phyloP scores from a whole-genome alignment of 2,329 filamentous ascomycete species.

The Grosmannia serpens region DNA sequence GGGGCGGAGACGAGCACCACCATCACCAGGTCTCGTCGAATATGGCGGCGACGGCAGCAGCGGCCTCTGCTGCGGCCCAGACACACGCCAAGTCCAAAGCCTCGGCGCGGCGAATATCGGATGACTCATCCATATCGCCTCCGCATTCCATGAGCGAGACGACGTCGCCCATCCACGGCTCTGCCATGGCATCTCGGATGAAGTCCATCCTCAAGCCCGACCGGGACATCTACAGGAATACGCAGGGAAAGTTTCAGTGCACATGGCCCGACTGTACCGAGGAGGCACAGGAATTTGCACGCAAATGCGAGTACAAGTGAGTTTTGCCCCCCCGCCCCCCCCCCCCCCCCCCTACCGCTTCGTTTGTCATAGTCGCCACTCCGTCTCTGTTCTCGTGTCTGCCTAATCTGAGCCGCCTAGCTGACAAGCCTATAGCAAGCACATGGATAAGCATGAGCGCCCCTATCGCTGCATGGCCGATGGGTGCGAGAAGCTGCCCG shows the following conservation, averaged over 20 bases:
- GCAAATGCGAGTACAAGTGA: slow-evolving; percentile 93
- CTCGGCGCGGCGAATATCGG: not conserved
- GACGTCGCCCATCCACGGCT: not conserved
- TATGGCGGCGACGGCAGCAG: slow-evolving; percentile 6
- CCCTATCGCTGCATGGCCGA: slow-evolving; percentile 76
- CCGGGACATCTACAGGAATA: slow-evolving; percentile 47
- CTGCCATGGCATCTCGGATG: slow-evolving; percentile 21
- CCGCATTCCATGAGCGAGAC: not conserved
- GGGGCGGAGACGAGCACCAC: not conserved
- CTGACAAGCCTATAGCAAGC: slow-evolving; percentile 52
- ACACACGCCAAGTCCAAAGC: not conserved
- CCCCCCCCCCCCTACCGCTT: no score
- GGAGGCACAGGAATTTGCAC: slow-evolving; percentile 53
- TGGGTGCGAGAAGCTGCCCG: slow-evolving; percentile 84
- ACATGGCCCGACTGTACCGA: slow-evolving; percentile 57
- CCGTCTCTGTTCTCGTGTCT: not conserved
- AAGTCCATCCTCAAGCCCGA: slow-evolving; percentile 49
- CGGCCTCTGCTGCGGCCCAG: not conserved
- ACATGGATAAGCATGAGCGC: slow-evolving; percentile 96
- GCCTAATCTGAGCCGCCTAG: not conserved
- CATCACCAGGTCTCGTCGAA: slow-evolving; percentile 6
- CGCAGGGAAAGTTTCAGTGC: slow-evolving; percentile 68
- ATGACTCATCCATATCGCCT: slow-evolving; percentile 2
- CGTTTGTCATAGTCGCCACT: not conserved
- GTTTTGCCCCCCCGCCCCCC: slow-evolving; percentile 28